phyloP scores from a whole-genome alignment of 2,329 filamentous ascomycete genomes.

The Diplodia sapinea region DNA sequence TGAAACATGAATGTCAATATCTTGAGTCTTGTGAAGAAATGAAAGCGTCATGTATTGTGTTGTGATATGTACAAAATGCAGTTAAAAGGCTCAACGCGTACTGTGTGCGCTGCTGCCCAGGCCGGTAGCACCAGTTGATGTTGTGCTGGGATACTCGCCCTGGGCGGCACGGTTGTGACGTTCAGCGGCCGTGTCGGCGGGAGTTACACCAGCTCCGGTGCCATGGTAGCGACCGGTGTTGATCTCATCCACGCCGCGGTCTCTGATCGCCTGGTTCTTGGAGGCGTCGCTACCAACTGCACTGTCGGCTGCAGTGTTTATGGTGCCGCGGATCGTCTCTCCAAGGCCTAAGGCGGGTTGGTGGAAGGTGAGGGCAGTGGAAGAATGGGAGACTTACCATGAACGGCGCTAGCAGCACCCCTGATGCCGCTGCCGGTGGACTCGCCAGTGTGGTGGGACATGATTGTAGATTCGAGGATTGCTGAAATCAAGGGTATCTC shows the following conservation, averaged over 20 bases:
- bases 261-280: slow-evolving; percentile 43
- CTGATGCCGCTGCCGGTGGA: slow-evolving; percentile 42
- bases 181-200: slow-evolving; percentile 39
- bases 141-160: slow-evolving; percentile 35
- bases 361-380: slow-evolving; percentile 32
- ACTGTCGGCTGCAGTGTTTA: slow-evolving; percentile 45
- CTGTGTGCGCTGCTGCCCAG: neutral
- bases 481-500: neutral
- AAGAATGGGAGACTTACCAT: slow-evolving; percentile 38
- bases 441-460: slow-evolving; percentile 36
- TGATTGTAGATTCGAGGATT: slow-evolving; percentile 37
- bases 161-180: slow-evolving; percentile 36
- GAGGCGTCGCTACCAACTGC: slow-evolving; percentile 42
- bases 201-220: slow-evolving; percentile 41
- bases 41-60: neutral
- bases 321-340: slow-evolving; percentile 47
- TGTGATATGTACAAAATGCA: neutral
- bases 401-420: slow-evolving; percentile 44
- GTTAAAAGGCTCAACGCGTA: neutral
- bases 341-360: slow-evolving; percentile 42
- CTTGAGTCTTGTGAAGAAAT: neutral
- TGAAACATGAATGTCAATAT: neutral
- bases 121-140: slow-evolving; percentile 11
- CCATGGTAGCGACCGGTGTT: slow-evolving; percentile 34
- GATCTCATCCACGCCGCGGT: slow-evolving; percentile 45